These are phyloP conservation scores for Margaritispora aquatica DNA, from an alignment of 495 filamentous ascomycete genomes.

Conservation along the genomic window DNA sequence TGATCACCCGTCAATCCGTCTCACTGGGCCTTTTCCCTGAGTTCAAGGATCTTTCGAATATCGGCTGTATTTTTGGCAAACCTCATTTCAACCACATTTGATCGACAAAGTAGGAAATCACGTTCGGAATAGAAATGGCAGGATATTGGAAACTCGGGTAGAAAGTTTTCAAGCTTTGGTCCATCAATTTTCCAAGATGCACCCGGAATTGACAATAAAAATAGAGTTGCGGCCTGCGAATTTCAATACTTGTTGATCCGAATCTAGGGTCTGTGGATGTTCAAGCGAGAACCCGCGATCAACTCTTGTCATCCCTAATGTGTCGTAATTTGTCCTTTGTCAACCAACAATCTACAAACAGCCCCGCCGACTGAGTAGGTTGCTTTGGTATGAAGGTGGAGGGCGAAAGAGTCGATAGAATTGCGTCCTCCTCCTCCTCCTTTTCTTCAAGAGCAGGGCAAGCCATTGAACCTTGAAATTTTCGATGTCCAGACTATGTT, in stretches of 20 bases:
- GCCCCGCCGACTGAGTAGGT: background rate
- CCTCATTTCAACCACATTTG: no score
- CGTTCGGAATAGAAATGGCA: background rate
- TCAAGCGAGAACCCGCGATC: background rate
- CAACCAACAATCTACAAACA: background rate
- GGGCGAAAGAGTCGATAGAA: background rate
- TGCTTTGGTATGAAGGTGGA: background rate
- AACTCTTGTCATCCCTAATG: background rate
- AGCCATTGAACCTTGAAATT: no score
- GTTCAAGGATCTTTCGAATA: background rate
- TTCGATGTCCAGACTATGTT: no score
- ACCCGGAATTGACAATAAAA: background rate
- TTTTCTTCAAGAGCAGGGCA: no score
- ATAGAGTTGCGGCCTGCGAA: background rate
- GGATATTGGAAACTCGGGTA: no score
- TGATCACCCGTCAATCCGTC: background rate
- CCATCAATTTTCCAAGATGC: background rate
- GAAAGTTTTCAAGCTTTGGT: no score
- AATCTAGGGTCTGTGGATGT: no score
- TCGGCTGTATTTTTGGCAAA: background rate
- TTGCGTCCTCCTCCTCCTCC: background rate
- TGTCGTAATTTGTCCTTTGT: background rate
- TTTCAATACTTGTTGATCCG: no score
- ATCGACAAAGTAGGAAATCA: background rate
- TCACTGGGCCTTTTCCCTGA: background rate